phyloP scores from a whole-genome alignment of 371 early-diverging fungal genomes.

The Mucor circinelloides region DNA sequence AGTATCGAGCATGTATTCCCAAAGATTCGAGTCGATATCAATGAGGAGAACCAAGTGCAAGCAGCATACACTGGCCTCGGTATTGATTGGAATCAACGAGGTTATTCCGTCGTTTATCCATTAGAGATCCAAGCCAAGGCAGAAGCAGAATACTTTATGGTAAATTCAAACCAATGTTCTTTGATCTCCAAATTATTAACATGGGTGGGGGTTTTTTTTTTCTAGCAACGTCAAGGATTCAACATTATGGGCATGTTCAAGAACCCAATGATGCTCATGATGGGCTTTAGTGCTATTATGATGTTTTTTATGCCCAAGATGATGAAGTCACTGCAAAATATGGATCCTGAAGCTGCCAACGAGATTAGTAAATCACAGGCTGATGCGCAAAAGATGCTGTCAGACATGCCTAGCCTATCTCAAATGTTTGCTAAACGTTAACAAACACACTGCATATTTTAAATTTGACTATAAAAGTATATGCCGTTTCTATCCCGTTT shows the following conservation, averaged over 20 bases:
- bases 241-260: slow-evolving; percentile 47
- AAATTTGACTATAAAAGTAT: not conserved
- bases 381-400: slow-evolving; percentile 42
- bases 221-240: slow-evolving; percentile 49
- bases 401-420: slow-evolving; percentile 45
- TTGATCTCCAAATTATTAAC: too few relatives aligned
- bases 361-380: slow-evolving; percentile 41
- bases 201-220: too few relatives aligned
- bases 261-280: slow-evolving; percentile 57
- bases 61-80: slow-evolving; percentile 43
- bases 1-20: slow-evolving; percentile 49
- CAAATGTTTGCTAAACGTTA: slow-evolving; percentile 34
- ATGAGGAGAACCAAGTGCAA: slow-evolving; percentile 26
- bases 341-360: slow-evolving; percentile 46
- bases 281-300: slow-evolving; percentile 48
- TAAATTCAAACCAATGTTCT: too few relatives aligned
- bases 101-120: slow-evolving; percentile 39
- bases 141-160: slow-evolving; percentile 50
- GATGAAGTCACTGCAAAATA: slow-evolving; percentile 33
- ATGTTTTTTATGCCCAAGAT: slow-evolving; percentile 53
- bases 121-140: slow-evolving; percentile 47
- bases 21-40: slow-evolving; percentile 51
- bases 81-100: slow-evolving; percentile 40
- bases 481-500: not conserved
- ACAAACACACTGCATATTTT: not conserved